Conservation (phyloP, 148 eudicot species). For the Rhododendron mucronatum region DNA sequence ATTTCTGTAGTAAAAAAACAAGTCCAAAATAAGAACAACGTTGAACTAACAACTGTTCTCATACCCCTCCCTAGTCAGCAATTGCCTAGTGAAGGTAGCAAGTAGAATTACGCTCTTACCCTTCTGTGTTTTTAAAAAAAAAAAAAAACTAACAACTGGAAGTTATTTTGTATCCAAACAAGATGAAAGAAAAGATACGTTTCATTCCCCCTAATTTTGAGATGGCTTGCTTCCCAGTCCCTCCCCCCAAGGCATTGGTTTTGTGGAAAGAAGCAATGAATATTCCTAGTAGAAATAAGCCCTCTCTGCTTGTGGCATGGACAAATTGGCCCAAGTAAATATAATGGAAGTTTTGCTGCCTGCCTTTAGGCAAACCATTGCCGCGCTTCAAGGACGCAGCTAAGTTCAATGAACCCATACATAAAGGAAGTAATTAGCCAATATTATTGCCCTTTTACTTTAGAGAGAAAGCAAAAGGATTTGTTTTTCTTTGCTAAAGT, state of each 20-base stretch:
- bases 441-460: background rate
- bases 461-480: background rate
- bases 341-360: background rate
- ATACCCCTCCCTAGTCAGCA: too few relatives aligned
- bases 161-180: background rate
- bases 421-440: background rate
- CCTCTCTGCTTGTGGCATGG: background rate
- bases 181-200: background rate
- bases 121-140: too few relatives aligned
- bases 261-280: constrained; percentile 1
- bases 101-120: too few relatives aligned
- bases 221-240: background rate
- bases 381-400: background rate
- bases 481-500: background rate
- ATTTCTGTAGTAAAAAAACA: too few relatives aligned
- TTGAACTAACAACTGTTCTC: background rate
- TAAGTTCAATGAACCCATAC: background rate
- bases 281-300: background rate
- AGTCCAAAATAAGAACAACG: background rate
- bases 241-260: background rate
- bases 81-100: too few relatives aligned
- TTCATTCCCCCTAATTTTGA: background rate
- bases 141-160: background rate
- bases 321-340: background rate
- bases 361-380: background rate